Percentiles rank a stretch among this genome's conserved stretches.
phyloP scores from a whole-genome alignment of 1,284 basidiomycete species.

The Ganoderma sinense region DNA sequence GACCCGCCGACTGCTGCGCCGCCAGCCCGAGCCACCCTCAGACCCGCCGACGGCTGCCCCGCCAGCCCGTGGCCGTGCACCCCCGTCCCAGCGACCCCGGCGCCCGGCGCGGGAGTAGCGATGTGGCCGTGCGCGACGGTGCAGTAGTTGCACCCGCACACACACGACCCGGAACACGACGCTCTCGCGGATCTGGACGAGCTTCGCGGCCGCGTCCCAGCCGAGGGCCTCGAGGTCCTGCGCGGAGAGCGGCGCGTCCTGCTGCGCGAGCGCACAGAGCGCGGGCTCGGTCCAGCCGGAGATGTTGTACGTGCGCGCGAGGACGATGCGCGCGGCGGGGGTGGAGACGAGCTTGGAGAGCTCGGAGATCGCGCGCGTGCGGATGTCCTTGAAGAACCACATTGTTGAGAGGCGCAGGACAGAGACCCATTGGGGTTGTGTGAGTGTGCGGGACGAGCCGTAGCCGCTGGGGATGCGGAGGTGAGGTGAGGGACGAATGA shows the following conservation, averaged over 20 bases:
- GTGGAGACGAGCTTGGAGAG: conserved; percentile 17
- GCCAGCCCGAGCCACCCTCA: not conserved
- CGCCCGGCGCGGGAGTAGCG: not conserved
- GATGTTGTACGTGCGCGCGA: conserved; percentile 24
- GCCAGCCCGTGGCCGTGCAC: not conserved
- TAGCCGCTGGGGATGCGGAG: not conserved
- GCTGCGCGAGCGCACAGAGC: conserved; percentile 21
- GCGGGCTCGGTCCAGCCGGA: conserved; percentile 27
- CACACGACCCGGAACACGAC: conserved; percentile 16
- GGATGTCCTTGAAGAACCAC: conserved; percentile 16
- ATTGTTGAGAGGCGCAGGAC: conserved; percentile 21
- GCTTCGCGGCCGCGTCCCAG: conserved; percentile 22
- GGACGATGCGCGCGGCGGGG: conserved; percentile 21
- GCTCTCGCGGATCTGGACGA: conserved; percentile 23
- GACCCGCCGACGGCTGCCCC: not conserved
- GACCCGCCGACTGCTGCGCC: not conserved
- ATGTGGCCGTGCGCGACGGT: conserved; percentile 11
- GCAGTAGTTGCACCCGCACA: conserved; percentile 29
- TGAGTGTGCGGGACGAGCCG: conserved; percentile 10
- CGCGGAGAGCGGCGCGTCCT: conserved; percentile 12
- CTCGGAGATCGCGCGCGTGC: conserved; percentile 16
- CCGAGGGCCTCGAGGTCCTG: conserved; percentile 24
- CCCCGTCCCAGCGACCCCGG: too few relatives aligned
- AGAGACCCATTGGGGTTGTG: conserved; percentile 16
- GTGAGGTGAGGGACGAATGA: too few relatives aligned